These are phyloP conservation scores for Plasmopara viticola DNA, from an alignment of 352 stramenopile species.

Conservation along the genomic window DNA sequence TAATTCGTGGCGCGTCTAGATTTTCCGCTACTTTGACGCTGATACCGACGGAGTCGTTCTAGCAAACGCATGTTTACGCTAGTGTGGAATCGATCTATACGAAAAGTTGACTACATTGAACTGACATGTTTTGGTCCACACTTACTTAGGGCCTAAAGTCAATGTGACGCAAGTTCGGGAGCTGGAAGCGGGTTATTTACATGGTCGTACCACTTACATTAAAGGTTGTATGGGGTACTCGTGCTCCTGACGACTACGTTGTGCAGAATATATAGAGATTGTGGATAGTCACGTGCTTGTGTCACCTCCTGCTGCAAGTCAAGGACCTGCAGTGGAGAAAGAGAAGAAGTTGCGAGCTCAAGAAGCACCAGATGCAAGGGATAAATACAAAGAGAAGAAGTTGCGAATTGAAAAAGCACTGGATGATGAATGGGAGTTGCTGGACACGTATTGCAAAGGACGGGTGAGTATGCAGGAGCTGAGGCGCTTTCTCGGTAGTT, in stretches of 20 bases:
- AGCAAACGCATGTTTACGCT: slow-evolving; percentile 55
- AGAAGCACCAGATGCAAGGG: slow-evolving; percentile 2
- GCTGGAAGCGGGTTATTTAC: slow-evolving; percentile 58
- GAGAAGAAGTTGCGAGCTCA: slow-evolving; percentile 2
- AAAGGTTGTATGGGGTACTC: background rate
- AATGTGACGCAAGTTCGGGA: slow-evolving; percentile 43
- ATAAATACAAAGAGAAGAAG: slow-evolving; percentile 16
- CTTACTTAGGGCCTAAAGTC: slow-evolving; percentile 43
- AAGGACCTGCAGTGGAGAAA: background rate
- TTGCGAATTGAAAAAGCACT: slow-evolving; percentile 26
- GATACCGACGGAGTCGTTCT: slow-evolving; percentile 53
- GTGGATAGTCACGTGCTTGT: slow-evolving; percentile 45
- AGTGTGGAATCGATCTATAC: slow-evolving; percentile 13
- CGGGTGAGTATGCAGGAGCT: slow-evolving; percentile 38
- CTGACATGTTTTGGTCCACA: background rate
- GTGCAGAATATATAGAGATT: slow-evolving; percentile 66
- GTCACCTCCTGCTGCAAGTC: slow-evolving; percentile 1
- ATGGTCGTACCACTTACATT: slow-evolving; percentile 21
- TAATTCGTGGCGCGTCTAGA: slow-evolving; percentile 19
- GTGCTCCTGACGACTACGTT: background rate
- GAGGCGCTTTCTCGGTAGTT: slow-evolving; percentile 39
- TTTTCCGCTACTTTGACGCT: slow-evolving; percentile 74
- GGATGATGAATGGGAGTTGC: slow-evolving; percentile 46
- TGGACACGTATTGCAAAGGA: slow-evolving; percentile 49
- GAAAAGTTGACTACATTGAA: background rate